Evolutionary conservation across 768 basidiomycete genomes (phyloP), one percentile per base, ranked within the genome.

Genomic region (Dacryopinax spathularia): DNA sequence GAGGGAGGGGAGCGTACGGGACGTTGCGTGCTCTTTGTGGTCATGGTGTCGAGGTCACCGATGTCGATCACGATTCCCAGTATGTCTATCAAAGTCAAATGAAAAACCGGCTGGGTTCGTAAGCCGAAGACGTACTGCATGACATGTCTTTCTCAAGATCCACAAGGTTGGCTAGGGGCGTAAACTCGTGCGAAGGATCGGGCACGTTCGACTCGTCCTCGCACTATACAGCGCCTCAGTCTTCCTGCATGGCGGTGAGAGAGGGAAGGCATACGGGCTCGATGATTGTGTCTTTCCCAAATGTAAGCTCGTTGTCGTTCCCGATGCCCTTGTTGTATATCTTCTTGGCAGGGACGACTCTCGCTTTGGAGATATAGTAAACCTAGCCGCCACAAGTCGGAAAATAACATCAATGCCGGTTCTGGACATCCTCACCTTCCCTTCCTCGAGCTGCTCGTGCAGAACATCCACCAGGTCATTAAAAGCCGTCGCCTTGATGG

Each of bases 221-320:
- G 20, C 48, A 56, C 48, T 56, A 34, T n/a, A 22, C 13, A 9
- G 27, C 0, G 10, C 22, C 63, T 37, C 48, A 35, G 34, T 12
- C 33, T 37, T 29, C 16, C 64, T 34, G 33, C 31, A 61, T 22
- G 25, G 13, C 10, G 12, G 16, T 27, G 64, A 44, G 15, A 34
- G 2, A 63, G 67, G 20, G 15, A 65, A 22, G 48, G 68, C 79
- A 41, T 63, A 90, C 89, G 79, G 92, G 89, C 63, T 74, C 70
- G 31, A 77, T 73, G 63, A 76, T 76, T n/a, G 77, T 76, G 27
- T 70, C 64, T 34, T 72, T 72, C 43, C 72, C 73, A 37, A 78
- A 75, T 65, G 70, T 72, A 69, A 78, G 76, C 68, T 78, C 77
- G 66, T 78, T 78, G 61, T 78, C 77, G 70, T 77, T 77, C 64